Base-by-base conservation (phyloP, 2,329 filamentous ascomycete genomes). In the Curvularia lunata region DNA sequence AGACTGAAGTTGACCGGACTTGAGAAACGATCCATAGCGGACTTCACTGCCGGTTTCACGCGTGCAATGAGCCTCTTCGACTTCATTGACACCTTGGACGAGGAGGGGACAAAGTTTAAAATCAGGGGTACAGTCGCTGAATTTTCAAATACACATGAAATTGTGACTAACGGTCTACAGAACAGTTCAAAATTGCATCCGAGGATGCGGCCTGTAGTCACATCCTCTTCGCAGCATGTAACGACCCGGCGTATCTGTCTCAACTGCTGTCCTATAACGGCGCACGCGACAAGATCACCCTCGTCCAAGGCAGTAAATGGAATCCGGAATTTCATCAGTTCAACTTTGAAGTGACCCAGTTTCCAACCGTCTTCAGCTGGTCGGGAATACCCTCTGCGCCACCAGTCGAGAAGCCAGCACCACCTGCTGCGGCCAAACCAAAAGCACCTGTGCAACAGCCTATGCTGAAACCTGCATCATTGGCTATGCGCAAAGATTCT, bases 181-280 rank as follows among this genome's bases (percentile, higher is more conserved):
- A 77, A 19, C 43, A 47, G 3, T 47, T 47, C 43, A 47, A 47
- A 27, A 32, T 47, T 30, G 43, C 43, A 9, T 30, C 43, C 18
- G 27, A 47, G 13, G 43, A 47, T 63, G 75, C 80, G 3, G 84
- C 87, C 66, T 89, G 87, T 76, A 85, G 84, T 63, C 86, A 88
- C 68, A 86, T 89, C 34, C 85, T 84, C 66, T 85, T 87, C 56
- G 87, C 85, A 5, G 85, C 82, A 38, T 88, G 86, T 65, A 85
- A 88, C 63, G 84, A 88, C 63, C 78, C 78, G 23, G 82, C 83
- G 49, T 87, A 88, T 67, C 74, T 86, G 45, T 81, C 83, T 7
- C 79, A 86, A 47, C 75, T 89, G 25, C 82, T 80, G 5, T 82
- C 83, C 7, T 83, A 84, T 64, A 76, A 75, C 42, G 81, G 81